Conservation (phyloP, 257 asterid species). For the Ajuga chamaepitys region DNA sequence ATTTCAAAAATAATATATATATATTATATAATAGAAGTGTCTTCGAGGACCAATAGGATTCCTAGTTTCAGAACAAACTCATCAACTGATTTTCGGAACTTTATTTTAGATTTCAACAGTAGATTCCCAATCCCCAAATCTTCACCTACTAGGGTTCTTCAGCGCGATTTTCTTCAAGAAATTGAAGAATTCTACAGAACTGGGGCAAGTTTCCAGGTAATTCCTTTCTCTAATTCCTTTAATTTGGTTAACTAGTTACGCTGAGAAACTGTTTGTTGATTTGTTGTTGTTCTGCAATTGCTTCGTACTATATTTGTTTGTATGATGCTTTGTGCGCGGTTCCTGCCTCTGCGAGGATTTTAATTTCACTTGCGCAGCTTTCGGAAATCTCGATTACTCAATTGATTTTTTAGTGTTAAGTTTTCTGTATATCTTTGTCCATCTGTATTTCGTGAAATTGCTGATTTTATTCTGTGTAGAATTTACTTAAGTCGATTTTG, state of each 20-base stretch:
- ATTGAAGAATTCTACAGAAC: not conserved
- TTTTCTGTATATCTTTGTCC: not conserved
- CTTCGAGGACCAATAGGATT: not conserved
- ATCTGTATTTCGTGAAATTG: not conserved
- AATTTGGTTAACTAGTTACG: not conserved
- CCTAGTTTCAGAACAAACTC: not conserved
- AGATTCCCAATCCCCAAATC: not conserved
- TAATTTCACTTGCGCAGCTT: not conserved
- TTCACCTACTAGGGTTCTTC: conserved; percentile 8
- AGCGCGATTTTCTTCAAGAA: not conserved
- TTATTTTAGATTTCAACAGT: not conserved
- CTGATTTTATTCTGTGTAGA: not conserved
- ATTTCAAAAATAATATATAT: not conserved
- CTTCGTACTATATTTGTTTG: not conserved
- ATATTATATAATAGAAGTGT: too few species aligned
- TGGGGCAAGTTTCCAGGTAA: conserved; percentile 10
- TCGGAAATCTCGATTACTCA: not conserved
- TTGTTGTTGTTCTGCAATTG: not conserved
- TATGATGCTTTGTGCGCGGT: not conserved
- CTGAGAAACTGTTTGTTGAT: not conserved
- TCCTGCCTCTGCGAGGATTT: not conserved
- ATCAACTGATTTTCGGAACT: not conserved
- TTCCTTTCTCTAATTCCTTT: not conserved
- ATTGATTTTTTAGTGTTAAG: not conserved
- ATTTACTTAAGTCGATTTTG: not conserved